Evolutionary conservation across 2,329 filamentous ascomycete genomes (phyloP).

Genomic region (Helminthosporium solani): DNA sequence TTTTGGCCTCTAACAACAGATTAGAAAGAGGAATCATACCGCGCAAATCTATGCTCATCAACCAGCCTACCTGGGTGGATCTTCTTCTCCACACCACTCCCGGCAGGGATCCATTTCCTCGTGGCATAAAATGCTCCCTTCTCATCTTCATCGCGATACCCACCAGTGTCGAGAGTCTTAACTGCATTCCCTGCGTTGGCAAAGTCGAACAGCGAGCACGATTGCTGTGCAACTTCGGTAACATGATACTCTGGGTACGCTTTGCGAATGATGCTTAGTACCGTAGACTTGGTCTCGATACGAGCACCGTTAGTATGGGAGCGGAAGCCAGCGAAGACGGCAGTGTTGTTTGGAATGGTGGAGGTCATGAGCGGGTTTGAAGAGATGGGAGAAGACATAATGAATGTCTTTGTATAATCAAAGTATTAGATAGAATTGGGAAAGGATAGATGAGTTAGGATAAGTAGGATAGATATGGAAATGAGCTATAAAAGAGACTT

Average conservation of each 20-base stretch:
- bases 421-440: neutral
- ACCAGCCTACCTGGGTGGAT: slow-evolving; percentile 19
- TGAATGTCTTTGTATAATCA: neutral
- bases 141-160: slow-evolving; percentile 6
- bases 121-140: slow-evolving; percentile 15
- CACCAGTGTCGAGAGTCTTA: slow-evolving; percentile 15
- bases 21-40: too few species aligned
- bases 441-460: neutral
- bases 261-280: slow-evolving; percentile 21
- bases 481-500: neutral
- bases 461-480: too few species aligned
- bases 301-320: slow-evolving; percentile 19
- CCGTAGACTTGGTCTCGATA: slow-evolving; percentile 21
- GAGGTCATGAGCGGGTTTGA: slow-evolving; percentile 1
- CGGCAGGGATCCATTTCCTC: slow-evolving; percentile 21
- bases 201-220: slow-evolving; percentile 25
- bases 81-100: slow-evolving; percentile 26
- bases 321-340: slow-evolving; percentile 19
- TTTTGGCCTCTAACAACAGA: too few species aligned
- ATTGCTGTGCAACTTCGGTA: slow-evolving; percentile 19
- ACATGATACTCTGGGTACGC: slow-evolving; percentile 25
- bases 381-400: neutral
- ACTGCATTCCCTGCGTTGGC: slow-evolving; percentile 21
- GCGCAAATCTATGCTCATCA: slow-evolving; percentile 25
- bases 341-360: slow-evolving; percentile 5